Percentiles rank a stretch among this genome's conserved stretches.
Evolutionary conservation across 164 flowering plant genomes (phyloP).

Genomic region (Sedum album): DNA sequence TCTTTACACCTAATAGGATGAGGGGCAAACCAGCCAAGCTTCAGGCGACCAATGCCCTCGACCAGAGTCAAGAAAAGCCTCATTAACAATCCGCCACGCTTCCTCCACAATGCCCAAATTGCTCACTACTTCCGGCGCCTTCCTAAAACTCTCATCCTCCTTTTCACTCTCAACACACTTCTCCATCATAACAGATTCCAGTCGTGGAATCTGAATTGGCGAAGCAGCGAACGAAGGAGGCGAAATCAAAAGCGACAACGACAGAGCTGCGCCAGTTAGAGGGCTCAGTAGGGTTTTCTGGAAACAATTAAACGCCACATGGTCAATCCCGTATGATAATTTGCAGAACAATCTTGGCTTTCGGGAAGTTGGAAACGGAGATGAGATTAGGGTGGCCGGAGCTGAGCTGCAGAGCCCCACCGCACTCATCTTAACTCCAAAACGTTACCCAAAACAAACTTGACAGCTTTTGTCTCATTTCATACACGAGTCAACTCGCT

Average conservation of each 20-base stretch:
- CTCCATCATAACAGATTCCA: slow-evolving; percentile 9
- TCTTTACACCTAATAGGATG: background rate
- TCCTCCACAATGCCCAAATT: slow-evolving; percentile 77
- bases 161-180: slow-evolving; percentile 28
- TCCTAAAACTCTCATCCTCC: slow-evolving; percentile 11
- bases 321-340: background rate
- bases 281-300: slow-evolving; percentile 23
- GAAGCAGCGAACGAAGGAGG: slow-evolving; percentile 30
- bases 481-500: no score
- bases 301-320: slow-evolving; percentile 11
- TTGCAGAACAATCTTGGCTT: slow-evolving; percentile 1
- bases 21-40: slow-evolving; percentile 52
- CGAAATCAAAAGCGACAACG: slow-evolving; percentile 31
- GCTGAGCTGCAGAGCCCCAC: slow-evolving; percentile 11
- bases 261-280: slow-evolving; percentile 33
- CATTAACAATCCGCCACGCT: slow-evolving; percentile 92
- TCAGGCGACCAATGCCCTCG: slow-evolving; percentile 71
- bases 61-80: slow-evolving; percentile 55
- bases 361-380: background rate
- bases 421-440: slow-evolving; percentile 10
- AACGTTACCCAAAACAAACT: background rate
- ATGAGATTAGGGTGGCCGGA: slow-evolving; percentile 7
- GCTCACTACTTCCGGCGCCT: slow-evolving; percentile 28
- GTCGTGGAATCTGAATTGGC: slow-evolving; percentile 10
- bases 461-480: background rate